Evolutionary conservation across 257 asterid species (phyloP), one percentile per base, ranked within the genome.

Genomic region (Prunella vulgaris): DNA sequence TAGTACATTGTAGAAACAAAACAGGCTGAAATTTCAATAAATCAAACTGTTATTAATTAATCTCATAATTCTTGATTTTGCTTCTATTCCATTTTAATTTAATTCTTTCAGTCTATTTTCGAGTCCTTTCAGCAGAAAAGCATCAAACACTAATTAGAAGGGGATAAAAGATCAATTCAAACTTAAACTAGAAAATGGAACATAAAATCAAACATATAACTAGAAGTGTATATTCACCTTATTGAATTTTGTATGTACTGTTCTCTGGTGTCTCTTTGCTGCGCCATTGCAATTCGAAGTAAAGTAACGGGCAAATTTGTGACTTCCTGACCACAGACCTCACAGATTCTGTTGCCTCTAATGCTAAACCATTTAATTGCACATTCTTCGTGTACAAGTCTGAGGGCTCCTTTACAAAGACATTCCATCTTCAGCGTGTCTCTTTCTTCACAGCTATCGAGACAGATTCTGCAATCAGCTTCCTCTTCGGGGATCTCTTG

Each of bases 401-500:
- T 76, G 38, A 94, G 93, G 40, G 83, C 97, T 63, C 99, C 99
- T 84, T 91, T 94, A 82, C 99, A 94, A 76, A 85, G 82, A 79
- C 99, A 94, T 69, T 89, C 99, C 96, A 89, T 76, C 69, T 86
- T 90, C 33, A 94, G 79, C 0, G 87, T 91, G 13, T 83, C 84
- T 81, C 85, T 78, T 83, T 91, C 97, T 59, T 87, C 96, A 76
- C 95, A 89, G 7, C 83, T 82, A 51, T 91, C 99, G 3, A 82
- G 60, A 81, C 99, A 94, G 66, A 94, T 94, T 81, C 99, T 83
- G 83, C 99, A 94, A 51, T 82, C 79, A 51, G 96, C 97, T 85
- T 91, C 97, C 82, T 94, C 99, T 87, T 94, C 97, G 5, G 99
- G 96, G 70, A 94, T 89, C 84, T 94, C 97, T 73, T 87, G 84